Conservation (phyloP, 192 early-diverging fungal genomes). For the Backusella circina region DNA sequence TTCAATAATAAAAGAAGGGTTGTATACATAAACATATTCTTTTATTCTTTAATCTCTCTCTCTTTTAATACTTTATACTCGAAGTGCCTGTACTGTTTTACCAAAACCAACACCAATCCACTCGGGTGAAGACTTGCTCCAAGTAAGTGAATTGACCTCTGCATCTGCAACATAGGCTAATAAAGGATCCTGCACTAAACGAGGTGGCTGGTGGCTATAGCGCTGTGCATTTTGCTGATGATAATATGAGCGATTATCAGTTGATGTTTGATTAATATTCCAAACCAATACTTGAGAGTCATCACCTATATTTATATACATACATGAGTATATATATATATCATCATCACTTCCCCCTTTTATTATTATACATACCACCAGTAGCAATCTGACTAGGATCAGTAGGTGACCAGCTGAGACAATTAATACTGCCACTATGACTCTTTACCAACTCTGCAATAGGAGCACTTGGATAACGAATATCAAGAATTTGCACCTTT, state of each 20-base stretch:
- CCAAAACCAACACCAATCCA: constrained; percentile 92
- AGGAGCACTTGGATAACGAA: constrained; percentile 85
- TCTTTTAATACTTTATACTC: constrained; percentile 47
- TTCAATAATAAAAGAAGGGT: neutral
- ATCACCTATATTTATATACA: constrained; percentile 53
- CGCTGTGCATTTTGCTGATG: constrained; percentile 20
- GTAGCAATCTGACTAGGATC: constrained; percentile 76
- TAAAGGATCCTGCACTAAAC: constrained; percentile 52
- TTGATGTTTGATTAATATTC: constrained; percentile 62
- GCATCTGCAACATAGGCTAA: constrained; percentile 72
- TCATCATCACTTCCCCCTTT: too few species aligned
- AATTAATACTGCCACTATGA: constrained; percentile 77
- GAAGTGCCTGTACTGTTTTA: constrained; percentile 78
- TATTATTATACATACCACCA: constrained; percentile 56
- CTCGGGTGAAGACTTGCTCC: constrained; percentile 73
- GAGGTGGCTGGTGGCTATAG: constrained; percentile 31
- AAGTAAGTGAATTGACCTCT: constrained; percentile 80
- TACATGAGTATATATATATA: neutral
- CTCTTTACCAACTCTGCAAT: constrained; percentile 72
- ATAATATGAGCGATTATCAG: constrained; percentile 30
- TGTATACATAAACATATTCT: neutral
- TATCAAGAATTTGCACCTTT: constrained; percentile 85
- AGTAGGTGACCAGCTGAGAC: constrained; percentile 86
- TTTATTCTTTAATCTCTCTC: neutral
- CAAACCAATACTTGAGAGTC: constrained; percentile 90